Conservation (phyloP, 768 basidiomycete species). For the Psilocybe tampanensis region DNA sequence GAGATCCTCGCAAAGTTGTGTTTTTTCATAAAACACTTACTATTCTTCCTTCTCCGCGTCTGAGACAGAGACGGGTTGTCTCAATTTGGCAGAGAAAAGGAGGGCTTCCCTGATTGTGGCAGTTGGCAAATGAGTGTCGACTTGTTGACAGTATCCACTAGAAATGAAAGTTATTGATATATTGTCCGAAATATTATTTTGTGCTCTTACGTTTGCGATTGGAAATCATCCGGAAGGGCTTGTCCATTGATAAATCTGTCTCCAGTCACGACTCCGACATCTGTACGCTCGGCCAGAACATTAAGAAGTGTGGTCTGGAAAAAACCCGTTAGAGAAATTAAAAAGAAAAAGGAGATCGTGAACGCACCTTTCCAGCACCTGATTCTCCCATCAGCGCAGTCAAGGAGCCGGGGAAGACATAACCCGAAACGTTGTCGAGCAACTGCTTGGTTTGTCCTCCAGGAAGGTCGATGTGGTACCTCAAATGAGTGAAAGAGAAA, state of each 20-base stretch:
- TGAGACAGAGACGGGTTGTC: constrained; percentile 69
- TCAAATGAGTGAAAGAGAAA: constrained; percentile 79
- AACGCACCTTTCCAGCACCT: constrained; percentile 47
- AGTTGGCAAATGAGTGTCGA: constrained; percentile 74
- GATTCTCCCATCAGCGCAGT: constrained; percentile 74
- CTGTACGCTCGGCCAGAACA: constrained; percentile 52
- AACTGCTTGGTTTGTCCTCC: constrained; percentile 47
- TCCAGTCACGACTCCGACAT: constrained; percentile 48
- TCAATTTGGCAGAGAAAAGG: constrained; percentile 75
- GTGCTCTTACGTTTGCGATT: constrained; percentile 52
- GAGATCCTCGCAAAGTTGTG: not conserved
- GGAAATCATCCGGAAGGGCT: constrained; percentile 54
- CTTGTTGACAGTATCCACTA: constrained; percentile 80
- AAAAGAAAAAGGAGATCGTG: not conserved
- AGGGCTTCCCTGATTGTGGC: constrained; percentile 81
- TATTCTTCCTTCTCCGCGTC: constrained; percentile 75
- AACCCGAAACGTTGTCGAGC: constrained; percentile 74
- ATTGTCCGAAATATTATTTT: not conserved
- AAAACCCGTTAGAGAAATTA: not conserved
- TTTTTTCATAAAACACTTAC: constrained; percentile 53
- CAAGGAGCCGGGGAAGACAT: constrained; percentile 79
- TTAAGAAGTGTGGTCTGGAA: constrained; percentile 56
- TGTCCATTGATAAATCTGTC: constrained; percentile 58
- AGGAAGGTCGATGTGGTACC: constrained; percentile 64
- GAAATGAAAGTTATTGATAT: not conserved